Evolutionary conservation across 2,329 filamentous ascomycete species (phyloP), one percentile per base, ranked within the genome.

Genomic region (Phaeoacremonium minimum): DNA sequence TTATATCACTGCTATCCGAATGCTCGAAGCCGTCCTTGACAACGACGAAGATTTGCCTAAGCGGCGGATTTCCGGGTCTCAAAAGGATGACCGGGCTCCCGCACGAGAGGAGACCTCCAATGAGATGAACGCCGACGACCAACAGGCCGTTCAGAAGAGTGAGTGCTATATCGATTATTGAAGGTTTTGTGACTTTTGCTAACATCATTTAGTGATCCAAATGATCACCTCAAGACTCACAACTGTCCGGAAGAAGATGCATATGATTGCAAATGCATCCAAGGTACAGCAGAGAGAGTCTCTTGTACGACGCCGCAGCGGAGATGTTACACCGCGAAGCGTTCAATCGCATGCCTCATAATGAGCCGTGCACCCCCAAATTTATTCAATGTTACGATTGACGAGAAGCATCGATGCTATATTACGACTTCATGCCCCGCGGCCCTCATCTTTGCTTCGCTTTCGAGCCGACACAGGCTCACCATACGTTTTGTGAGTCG

Each of bases 11-110:
- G 90, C 93, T 1, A 89, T 97, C 46, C 80, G 87, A 45, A 93
- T 98, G 85, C 75, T 97, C 12, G 91, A 98, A 63, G 93, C 91
- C 13, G 87, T 98, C 4, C 66, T 98, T 39, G 93, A 98, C 50
- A 83, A 76, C 32, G 89, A 95, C 41, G 88, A 80, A 17, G 75
- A 77, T 26, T 43, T 64, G 1, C 55, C 60, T 14, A 65, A 63
- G 47, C 57, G 63, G 9, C 55, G 57, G 16, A 45, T 57, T 13
- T 54, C 58, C 38, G 46, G 57, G 37, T 60, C 65, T 32, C 60
- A 66, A 28, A 65, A 62, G 50, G 60, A 69, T 30, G 61, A 64
- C 47, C 57, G 61, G 49, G 60, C 58, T 62, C 47, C 57, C 50
- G 57, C 61, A 50, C 61, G 60, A 51, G 68, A 67, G 42, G 57